Percentiles rank a stretch among this genome's conserved stretches.
phyloP scores from a whole-genome alignment of 331 rosid species.

The Quercus lobata region DNA sequence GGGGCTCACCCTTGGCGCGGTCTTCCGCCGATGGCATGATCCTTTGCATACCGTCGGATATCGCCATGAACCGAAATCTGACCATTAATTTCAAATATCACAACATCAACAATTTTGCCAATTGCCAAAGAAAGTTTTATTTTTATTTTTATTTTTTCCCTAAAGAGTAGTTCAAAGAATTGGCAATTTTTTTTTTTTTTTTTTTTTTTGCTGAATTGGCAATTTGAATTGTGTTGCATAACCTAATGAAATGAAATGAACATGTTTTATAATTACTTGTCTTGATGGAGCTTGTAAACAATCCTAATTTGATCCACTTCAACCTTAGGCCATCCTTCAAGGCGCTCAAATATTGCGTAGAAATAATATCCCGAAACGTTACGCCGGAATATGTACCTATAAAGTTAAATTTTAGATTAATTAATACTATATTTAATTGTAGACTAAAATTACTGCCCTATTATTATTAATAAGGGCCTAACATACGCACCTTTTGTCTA shows the following conservation, averaged over 20 bases:
- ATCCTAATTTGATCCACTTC: slow-evolving; percentile 50
- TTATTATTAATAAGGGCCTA: background rate
- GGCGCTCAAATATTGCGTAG: slow-evolving; percentile 51
- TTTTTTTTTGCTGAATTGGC: too few species aligned
- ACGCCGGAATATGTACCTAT: slow-evolving; percentile 57
- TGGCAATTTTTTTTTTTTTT: too few species aligned
- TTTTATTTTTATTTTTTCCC: too few species aligned
- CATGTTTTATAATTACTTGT: slow-evolving; percentile 25
- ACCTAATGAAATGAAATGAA: background rate
- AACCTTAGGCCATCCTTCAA: slow-evolving; percentile 43
- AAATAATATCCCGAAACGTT: slow-evolving; percentile 66
- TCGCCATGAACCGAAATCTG: slow-evolving; percentile 70
- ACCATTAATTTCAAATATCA: background rate
- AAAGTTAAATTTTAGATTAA: background rate
- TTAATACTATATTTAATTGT: background rate
- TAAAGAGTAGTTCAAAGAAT: background rate
- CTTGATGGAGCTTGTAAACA: slow-evolving; percentile 47
- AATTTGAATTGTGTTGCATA: too few species aligned
- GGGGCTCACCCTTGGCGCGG: slow-evolving; percentile 20
- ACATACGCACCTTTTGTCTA: slow-evolving; percentile 60
- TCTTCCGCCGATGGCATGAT: slow-evolving; percentile 52
- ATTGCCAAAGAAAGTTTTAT: background rate
- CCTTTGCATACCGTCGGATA: slow-evolving; percentile 57
- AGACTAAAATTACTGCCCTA: background rate
- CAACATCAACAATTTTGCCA: background rate